Percentiles rank a stretch among this genome's conserved stretches.
Evolutionary conservation across 192 early-diverging fungal species (phyloP).

Genomic region (Podila epigama): DNA sequence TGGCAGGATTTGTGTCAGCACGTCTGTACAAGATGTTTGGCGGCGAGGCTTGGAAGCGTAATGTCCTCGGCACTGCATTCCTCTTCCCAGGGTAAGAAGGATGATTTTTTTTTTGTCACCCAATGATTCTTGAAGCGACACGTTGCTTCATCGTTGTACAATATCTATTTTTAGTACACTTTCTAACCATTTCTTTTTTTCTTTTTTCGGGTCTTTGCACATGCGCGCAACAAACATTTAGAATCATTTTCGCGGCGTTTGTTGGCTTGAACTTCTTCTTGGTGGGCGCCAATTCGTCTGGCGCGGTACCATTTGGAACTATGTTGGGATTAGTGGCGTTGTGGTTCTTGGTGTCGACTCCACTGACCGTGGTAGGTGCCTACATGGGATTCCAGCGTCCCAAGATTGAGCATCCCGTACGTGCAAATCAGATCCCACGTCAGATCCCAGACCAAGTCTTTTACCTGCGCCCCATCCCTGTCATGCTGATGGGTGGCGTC

Average conservation of each 20-base stretch:
- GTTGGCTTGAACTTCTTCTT: slow-evolving; percentile 87
- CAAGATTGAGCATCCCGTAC: slow-evolving; percentile 77
- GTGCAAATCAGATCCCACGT: slow-evolving; percentile 93
- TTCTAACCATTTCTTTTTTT: too few species aligned
- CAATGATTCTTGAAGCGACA: background rate
- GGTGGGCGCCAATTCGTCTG: slow-evolving; percentile 80
- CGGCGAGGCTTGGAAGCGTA: slow-evolving; percentile 87
- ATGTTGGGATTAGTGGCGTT: slow-evolving; percentile 82
- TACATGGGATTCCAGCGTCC: slow-evolving; percentile 72
- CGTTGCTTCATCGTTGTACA: background rate
- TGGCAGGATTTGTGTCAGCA: slow-evolving; percentile 91
- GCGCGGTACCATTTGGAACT: slow-evolving; percentile 88
- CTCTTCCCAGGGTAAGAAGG: slow-evolving; percentile 77
- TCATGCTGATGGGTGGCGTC: slow-evolving; percentile 83
- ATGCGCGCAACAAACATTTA: too few species aligned
- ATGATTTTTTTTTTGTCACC: background rate
- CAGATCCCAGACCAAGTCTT: slow-evolving; percentile 90
- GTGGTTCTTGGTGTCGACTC: slow-evolving; percentile 86
- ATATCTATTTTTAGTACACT: too few species aligned
- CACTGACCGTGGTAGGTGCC: slow-evolving; percentile 83
- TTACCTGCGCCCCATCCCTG: slow-evolving; percentile 75
- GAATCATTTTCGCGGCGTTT: slow-evolving; percentile 65
- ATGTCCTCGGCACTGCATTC: slow-evolving; percentile 81
- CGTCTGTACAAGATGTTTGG: slow-evolving; percentile 94
- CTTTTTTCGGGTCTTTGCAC: background rate